Base-by-base conservation (phyloP, 495 filamentous ascomycete genomes). In the Penicillium verhagenii region DNA sequence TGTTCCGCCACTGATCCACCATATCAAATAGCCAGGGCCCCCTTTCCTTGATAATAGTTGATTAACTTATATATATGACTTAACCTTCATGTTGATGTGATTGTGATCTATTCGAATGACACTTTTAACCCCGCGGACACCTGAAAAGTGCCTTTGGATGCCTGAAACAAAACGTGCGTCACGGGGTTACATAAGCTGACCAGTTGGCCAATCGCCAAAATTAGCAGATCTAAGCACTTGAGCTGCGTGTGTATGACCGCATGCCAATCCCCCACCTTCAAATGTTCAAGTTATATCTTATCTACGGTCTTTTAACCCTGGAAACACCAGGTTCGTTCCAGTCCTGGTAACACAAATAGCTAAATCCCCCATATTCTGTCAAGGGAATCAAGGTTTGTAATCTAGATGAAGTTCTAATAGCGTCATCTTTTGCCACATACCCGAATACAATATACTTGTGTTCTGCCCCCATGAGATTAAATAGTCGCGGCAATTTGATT, bases 361-460 rank as follows among this genome's bases (percentile, higher is more conserved):
- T n/a, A n/a, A n/a, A n/a, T n/a, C n/a, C n/a, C n/a, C 28, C 6
- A 31, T 31, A 6, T 31, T 13, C 28, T 31, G 13, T 31, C 28
- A 31, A 31, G 28, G 6, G 6, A 31, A 31, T 31, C 28, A 31
- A 31, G 28, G 28, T 31, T 31, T 13, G 6, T 6, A 31, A 6
- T 31, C 28, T 31, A 8, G 19, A 29, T 50, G 47, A 29, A 50
- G 47, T 50, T 50, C 26, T 26, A 29, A 50, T 39, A 50, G 35
- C 47, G 47, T 58, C 51, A 47, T 35, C 38, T 39, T 19, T 54
- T 19, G 53, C 53, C 58, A 60, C 57, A 60, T 53, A 37, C 53
- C 49, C 46, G 52, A 21, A 44, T 50, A 33, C 47, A n/a, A n/a
- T n/a, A n/a, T n/a, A n/a, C n/a, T n/a, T n/a, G 46, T 35, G 26